phyloP scores from a whole-genome alignment of 164 flowering plant genomes.

The Warburgia ugandensis region DNA sequence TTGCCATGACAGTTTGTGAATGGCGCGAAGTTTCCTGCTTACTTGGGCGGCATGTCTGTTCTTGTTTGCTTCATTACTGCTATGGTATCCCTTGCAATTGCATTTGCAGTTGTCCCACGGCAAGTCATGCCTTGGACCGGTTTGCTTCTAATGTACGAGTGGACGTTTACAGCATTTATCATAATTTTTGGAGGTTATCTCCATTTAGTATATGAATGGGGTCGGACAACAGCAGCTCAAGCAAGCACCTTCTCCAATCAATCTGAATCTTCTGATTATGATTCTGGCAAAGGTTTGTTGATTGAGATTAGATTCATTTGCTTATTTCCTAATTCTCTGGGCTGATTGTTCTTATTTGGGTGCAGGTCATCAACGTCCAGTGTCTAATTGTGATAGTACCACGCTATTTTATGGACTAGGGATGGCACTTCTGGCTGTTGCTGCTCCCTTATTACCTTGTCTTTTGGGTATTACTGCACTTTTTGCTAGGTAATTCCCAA shows the following conservation, averaged over 20 bases:
- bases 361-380: constrained; percentile 70
- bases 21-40: constrained; percentile 55
- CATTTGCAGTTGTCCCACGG: constrained; percentile 70
- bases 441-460: constrained; percentile 65
- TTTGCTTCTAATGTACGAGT: constrained; percentile 80
- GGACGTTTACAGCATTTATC: constrained; percentile 68
- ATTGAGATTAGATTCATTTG: constrained; percentile 24
- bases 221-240: constrained; percentile 44
- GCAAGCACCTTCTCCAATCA: constrained; percentile 34
- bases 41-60: constrained; percentile 65
- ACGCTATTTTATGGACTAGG: constrained; percentile 67
- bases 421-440: constrained; percentile 75
- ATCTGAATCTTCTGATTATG: constrained; percentile 44
- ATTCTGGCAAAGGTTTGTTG: constrained; percentile 72
- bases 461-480: constrained; percentile 83
- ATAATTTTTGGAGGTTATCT: constrained; percentile 71
- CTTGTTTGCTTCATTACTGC: constrained; percentile 55
- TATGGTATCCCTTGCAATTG: constrained; percentile 45
- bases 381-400: constrained; percentile 48
- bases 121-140: constrained; percentile 99
- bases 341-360: constrained; percentile 10
- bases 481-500: constrained; percentile 47
- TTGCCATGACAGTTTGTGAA: constrained; percentile 34
- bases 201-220: constrained; percentile 55
- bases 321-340: constrained; percentile 3